These are phyloP conservation scores for Phytophthora brassicae DNA, from an alignment of 352 stramenopile species.

Conservation along the genomic window DNA sequence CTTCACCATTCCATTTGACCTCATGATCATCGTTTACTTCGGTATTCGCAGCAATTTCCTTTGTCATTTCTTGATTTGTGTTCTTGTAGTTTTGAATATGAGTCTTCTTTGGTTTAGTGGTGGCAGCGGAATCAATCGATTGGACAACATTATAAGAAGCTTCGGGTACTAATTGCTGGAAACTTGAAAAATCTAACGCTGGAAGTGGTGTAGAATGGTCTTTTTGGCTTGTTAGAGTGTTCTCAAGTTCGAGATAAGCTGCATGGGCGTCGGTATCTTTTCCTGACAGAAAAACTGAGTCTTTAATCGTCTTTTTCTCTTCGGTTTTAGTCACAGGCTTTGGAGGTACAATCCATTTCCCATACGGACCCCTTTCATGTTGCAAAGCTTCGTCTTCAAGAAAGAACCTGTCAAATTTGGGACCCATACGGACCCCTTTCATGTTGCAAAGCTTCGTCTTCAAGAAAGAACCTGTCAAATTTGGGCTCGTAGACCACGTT, in stretches of 20 bases:
- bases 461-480: constrained; percentile 54
- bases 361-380: constrained; percentile 29
- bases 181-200: constrained; percentile 18
- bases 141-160: neutral
- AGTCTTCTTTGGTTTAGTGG: constrained; percentile 28
- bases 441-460: constrained; percentile 24
- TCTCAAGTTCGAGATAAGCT: neutral
- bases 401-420: constrained; percentile 49
- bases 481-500: constrained; percentile 47
- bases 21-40: constrained; percentile 18
- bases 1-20: constrained; percentile 46
- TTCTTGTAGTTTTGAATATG: constrained; percentile 38
- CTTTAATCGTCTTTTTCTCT: neutral
- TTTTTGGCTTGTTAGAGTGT: neutral
- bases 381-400: constrained; percentile 33
- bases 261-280: too few species aligned
- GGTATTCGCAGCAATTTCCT: constrained; percentile 6
- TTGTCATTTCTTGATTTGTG: constrained; percentile 7
- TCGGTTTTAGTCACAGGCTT: constrained; percentile 19
- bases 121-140: neutral
- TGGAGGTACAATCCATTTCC: constrained; percentile 40
- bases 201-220: neutral
- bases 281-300: neutral
- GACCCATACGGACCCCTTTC: too few species aligned
- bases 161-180: constrained; percentile 7